Evolutionary conservation across 176 grass and related monocot genomes (phyloP), one percentile per base, ranked within the genome.

Genomic region (Secale cereale): DNA sequence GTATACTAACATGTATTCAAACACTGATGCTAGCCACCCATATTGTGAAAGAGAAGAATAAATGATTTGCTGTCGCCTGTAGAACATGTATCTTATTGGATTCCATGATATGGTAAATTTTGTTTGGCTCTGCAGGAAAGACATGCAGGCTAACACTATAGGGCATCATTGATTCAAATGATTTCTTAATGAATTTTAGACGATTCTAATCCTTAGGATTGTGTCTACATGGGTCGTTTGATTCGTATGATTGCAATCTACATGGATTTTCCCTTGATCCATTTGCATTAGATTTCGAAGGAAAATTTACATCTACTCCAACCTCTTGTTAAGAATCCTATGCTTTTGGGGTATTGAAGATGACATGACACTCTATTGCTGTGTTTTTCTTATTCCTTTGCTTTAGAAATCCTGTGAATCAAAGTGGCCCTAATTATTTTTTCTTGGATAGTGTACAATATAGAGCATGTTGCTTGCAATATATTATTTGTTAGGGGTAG

Each of bases 391-490:
- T 52, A 52, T 52, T 52, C 6, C 48, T 52, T 52, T 52, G 48
- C 48, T 52, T 19, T 52, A 52, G 48, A 22, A 57, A 22, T 57
- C 20, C 7, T 57, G 17, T 20, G 20, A 57, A 57, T 57, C 17
- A 9, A 57, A 57, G 54, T 0, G 7, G 54, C 7, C 54, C 2
- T 22, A 82, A 39, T 14, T 54, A 12, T 80, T 78, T 70, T 74
- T 70, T 74, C 39, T 59, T 86, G 26, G 77, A 20, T 54, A 67
- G 48, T 67, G 36, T 62, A 40, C 54, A 70, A 62, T 14, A 67
- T 57, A 62, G 33, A 85, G 22, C 35, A 57, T 74, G 36, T 27
- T 81, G 16, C 65, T 65, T 65, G 43, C 28, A 75, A n/a, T 37
- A 61, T 85, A 4, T 40, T 77, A 19, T 11, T 60, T 71, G 41